Evolutionary conservation across 805 yeast genomes (phyloP), one percentile per base, ranked within the genome.

Genomic region (Myxozyma neglecta): DNA sequence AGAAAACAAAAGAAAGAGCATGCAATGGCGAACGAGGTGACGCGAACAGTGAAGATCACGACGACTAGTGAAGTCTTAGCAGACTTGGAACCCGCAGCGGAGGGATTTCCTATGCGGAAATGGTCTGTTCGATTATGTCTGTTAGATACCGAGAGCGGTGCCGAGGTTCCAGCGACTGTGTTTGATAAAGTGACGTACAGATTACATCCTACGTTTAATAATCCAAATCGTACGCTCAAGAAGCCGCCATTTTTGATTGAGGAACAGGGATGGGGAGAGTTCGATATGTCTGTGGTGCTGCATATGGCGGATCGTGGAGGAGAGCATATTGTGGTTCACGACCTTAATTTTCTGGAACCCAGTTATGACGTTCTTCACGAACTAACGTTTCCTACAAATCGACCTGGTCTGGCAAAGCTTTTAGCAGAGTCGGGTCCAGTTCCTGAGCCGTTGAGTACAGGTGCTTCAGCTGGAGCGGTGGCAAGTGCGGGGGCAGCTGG

Each of bases 181-280:
- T 88, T 93, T 70, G 98, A 94, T 74, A 89, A 88, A 75, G 97
- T 91, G 56, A 91, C 96, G 4, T 93, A 93, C 75, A 87, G 90
- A 69, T 81, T 94, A 66, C 99, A 93, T 78, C 98, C 97, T 53
- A 94, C 98, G 9, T 93, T 93, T 77, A 85, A 84, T 53, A 91
- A 91, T 74, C 98, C 98, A 10, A 86, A 83, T 66, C 83, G 97
- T 73, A 57, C 87, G 11, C 74, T 90, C 72, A 89, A 88, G 71
- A 86, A 86, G 71, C 83, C 88, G 9, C 99, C 99, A 10, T 93
- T 92, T 77, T 83, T 77, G 71, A 87, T 93, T 60, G 89, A 85
- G 71, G 99, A 93, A 74, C 87, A 90, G 77, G 99, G 99, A 55
- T 93, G 99, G 98, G 99, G 98, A 74, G 98, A 93, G 68, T 93